Conservation (phyloP, 768 basidiomycete genomes). For the Boletus vermiculosoides region DNA sequence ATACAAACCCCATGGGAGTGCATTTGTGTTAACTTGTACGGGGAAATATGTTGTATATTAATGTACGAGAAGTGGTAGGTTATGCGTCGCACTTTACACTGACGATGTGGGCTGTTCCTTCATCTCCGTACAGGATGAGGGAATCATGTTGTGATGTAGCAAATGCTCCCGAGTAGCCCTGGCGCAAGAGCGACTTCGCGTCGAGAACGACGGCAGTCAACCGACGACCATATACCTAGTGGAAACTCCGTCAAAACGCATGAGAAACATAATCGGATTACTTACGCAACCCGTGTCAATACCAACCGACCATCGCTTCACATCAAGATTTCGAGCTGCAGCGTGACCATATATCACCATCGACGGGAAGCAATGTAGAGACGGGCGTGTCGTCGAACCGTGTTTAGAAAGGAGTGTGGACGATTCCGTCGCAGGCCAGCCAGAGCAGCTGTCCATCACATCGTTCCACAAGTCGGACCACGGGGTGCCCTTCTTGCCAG, state of each 20-base stretch:
- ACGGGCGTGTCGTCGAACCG: slow-evolving; percentile 11
- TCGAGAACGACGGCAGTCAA: slow-evolving; percentile 70
- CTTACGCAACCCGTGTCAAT: slow-evolving; percentile 86
- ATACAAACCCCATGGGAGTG: neutral
- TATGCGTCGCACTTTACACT: slow-evolving; percentile 46
- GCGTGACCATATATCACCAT: slow-evolving; percentile 89
- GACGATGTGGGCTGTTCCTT: slow-evolving; percentile 46
- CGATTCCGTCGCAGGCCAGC: slow-evolving; percentile 36
- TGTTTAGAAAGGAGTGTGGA: neutral
- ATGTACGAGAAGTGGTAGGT: neutral
- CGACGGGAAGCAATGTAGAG: slow-evolving; percentile 64
- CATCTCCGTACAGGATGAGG: slow-evolving; percentile 56
- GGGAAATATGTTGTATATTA: neutral
- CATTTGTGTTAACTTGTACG: neutral
- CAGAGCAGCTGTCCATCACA: slow-evolving; percentile 58
- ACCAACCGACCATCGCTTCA: slow-evolving; percentile 82
- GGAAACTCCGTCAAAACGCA: neutral
- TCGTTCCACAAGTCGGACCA: slow-evolving; percentile 79
- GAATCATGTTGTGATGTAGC: slow-evolving; percentile 22
- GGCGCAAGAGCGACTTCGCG: slow-evolving; percentile 16
- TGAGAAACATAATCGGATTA: slow-evolving; percentile 6
- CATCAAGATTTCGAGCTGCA: slow-evolving; percentile 74
- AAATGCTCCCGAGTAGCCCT: slow-evolving; percentile 13
- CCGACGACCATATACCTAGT: slow-evolving; percentile 54
- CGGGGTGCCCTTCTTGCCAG: slow-evolving; percentile 49